These are phyloP conservation scores for Colletotrichum navitas DNA, from an alignment of 2,329 filamentous ascomycete species.

Conservation along the genomic window DNA sequence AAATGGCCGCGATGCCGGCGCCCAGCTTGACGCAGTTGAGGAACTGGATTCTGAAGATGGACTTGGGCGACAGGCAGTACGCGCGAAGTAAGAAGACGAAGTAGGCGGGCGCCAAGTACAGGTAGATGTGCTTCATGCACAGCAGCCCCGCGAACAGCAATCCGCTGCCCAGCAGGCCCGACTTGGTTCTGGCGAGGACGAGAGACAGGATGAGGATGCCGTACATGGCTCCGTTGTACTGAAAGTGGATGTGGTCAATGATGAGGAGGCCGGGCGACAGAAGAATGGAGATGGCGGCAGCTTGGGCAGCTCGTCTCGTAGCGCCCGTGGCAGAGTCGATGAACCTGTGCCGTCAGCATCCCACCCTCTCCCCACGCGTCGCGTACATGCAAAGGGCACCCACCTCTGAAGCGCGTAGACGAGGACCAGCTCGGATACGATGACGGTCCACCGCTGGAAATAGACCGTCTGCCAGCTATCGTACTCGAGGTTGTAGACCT, in stretches of 20 bases:
- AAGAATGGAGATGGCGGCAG: conserved; percentile 87
- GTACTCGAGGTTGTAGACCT: conserved; percentile 84
- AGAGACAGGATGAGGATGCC: conserved; percentile 90
- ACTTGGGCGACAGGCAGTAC: conserved; percentile 87
- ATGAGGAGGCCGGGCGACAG: conserved; percentile 94
- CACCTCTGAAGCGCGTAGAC: conserved; percentile 84
- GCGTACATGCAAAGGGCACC: not conserved
- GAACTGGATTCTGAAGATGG: conserved; percentile 80
- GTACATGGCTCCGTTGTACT: conserved; percentile 98
- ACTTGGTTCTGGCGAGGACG: conserved; percentile 81
- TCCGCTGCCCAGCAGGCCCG: conserved; percentile 82
- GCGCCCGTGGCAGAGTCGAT: conserved; percentile 76
- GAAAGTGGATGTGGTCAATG: conserved; percentile 98
- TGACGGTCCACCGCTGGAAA: conserved; percentile 92
- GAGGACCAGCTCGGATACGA: conserved; percentile 85
- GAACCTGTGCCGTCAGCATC: conserved; percentile 65
- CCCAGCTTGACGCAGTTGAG: conserved; percentile 88
- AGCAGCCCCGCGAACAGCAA: conserved; percentile 86
- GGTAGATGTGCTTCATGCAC: conserved; percentile 98
- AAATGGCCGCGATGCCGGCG: conserved; percentile 75
- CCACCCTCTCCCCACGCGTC: not conserved
- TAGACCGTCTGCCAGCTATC: conserved; percentile 94
- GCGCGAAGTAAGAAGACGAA: conserved; percentile 91
- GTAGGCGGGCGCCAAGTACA: conserved; percentile 95
- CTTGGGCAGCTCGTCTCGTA: conserved; percentile 83